Evolutionary conservation across 2,329 filamentous ascomycete species (phyloP), one percentile per base, ranked within the genome.

Genomic region (Thermomyces lanuginosus): DNA sequence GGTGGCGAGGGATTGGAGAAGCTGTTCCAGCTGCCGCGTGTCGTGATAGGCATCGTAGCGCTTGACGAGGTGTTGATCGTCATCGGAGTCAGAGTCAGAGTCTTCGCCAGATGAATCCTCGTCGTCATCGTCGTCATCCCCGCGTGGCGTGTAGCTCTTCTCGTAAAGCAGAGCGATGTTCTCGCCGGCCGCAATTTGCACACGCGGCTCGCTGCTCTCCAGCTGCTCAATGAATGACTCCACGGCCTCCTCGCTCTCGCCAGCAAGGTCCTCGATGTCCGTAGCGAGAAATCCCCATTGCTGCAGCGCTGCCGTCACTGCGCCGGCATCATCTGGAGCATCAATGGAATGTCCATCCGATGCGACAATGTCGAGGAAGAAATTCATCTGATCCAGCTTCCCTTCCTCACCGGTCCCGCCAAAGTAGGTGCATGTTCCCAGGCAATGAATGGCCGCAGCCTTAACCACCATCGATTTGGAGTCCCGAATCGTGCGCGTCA

Each of bases 181-280:
- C 43, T 76, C 69, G 3, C 76, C 81, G 0, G 81, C 76, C 3
- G 76, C 71, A 23, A 81, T 71, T 43, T 89, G 80, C 1, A 92
- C 78, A 6, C 66, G 60, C 1, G 72, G 59, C 32, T 82, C 73
- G 16, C 63, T 63, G 46, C 77, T 82, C 33, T 84, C 73, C 10
- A 92, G 73, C 51, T 92, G 83, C 24, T 92, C 82, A 21, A 80
- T 72, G 40, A 92, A 82, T 2, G 76, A 73, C 28, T 89, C 77
- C 41, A 89, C 67, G 9, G 79, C 76, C 15, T 69, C 56, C 36
- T 81, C 73, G 16, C 76, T 80, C 33, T 72, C 64, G 9, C 68
- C 65, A 38, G 79, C 71, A 22, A 83, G 61, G 41, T 86, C 78
- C 3, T 83, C 75, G 5, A 86, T 58, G 33, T 78, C 69, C 3